Evolutionary conservation across 2,329 filamentous ascomycete species (phyloP).

Genomic region (Aspergillus japonicus): DNA sequence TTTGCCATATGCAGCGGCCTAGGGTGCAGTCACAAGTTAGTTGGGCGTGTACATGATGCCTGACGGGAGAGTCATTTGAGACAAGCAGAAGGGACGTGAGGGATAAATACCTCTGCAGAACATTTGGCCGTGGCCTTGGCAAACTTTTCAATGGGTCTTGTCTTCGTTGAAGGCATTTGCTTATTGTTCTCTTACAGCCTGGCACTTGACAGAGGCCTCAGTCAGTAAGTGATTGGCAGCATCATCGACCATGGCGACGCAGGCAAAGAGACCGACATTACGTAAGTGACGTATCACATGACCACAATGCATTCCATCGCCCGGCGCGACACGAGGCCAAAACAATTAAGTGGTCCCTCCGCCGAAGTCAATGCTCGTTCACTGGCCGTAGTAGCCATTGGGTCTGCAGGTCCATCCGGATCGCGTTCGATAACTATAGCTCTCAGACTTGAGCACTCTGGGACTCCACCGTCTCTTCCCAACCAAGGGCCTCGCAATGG

Average conservation of each 20-base stretch:
- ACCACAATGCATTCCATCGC: constrained; percentile 13
- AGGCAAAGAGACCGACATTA: constrained; percentile 9
- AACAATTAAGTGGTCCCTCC: background rate
- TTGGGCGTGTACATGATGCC: constrained; percentile 12
- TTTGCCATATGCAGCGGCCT: constrained; percentile 86
- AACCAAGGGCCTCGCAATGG: constrained; percentile 37
- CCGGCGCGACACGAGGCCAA: constrained; percentile 20
- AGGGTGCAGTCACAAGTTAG: constrained; percentile 5
- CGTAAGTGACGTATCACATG: constrained; percentile 17
- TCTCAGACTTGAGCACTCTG: constrained; percentile 9
- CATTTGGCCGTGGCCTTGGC: constrained; percentile 66
- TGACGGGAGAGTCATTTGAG: background rate
- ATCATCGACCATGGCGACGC: background rate
- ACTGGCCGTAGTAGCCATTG: constrained; percentile 9
- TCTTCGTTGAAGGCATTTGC: constrained; percentile 48
- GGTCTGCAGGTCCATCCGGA: constrained; percentile 6
- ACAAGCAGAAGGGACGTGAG: background rate
- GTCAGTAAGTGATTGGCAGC: background rate
- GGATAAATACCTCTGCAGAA: constrained; percentile 61
- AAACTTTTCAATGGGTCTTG: constrained; percentile 67
- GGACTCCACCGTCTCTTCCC: constrained; percentile 5
- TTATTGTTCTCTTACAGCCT: background rate
- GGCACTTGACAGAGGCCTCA: background rate
- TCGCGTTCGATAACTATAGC: constrained; percentile 2
- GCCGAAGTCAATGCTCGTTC: constrained; percentile 5